A percentile compares a stretch with the other conserved stretches of the same genome.
Evolutionary conservation across 768 basidiomycete genomes (phyloP).

Genomic region (Boletus pseudo-olivaceus): DNA sequence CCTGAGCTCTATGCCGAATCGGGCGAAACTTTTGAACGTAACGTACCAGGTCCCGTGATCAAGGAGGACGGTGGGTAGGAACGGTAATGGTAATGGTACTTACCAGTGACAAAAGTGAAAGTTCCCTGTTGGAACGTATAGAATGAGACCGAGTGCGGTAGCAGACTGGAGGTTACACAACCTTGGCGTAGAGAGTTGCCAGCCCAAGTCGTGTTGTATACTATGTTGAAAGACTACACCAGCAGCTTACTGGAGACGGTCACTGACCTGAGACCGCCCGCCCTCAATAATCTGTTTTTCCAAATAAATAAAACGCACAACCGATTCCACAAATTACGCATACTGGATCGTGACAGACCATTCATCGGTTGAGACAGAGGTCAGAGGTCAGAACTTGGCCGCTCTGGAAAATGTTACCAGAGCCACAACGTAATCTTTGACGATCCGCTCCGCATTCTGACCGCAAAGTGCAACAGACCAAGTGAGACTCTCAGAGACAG

Average conservation of each 20-base stretch:
- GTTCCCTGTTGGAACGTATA: no score
- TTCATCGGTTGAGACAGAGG: background rate
- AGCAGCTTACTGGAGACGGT: no score
- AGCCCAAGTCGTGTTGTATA: no score
- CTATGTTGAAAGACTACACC: no score
- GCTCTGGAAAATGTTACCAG: slow-evolving; percentile 2
- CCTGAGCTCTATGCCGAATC: slow-evolving; percentile 65
- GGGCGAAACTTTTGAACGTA: slow-evolving; percentile 56
- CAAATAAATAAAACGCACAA: background rate
- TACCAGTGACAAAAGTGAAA: no score
- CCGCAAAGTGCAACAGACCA: background rate
- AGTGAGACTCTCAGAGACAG: background rate
- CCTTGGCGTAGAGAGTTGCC: no score
- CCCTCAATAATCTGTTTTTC: no score
- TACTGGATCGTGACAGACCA: background rate
- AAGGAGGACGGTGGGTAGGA: slow-evolving; percentile 66
- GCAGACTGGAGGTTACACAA: no score
- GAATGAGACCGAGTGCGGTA: no score
- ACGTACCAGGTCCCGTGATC: slow-evolving; percentile 77
- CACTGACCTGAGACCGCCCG: no score
- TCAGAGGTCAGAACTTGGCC: slow-evolving; percentile 1
- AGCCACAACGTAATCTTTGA: slow-evolving; percentile 2
- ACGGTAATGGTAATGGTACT: no score
- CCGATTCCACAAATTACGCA: background rate
- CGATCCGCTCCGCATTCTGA: slow-evolving; percentile 12